phyloP scores from a whole-genome alignment of 164 flowering plant genomes.

The Annona squamosa region DNA sequence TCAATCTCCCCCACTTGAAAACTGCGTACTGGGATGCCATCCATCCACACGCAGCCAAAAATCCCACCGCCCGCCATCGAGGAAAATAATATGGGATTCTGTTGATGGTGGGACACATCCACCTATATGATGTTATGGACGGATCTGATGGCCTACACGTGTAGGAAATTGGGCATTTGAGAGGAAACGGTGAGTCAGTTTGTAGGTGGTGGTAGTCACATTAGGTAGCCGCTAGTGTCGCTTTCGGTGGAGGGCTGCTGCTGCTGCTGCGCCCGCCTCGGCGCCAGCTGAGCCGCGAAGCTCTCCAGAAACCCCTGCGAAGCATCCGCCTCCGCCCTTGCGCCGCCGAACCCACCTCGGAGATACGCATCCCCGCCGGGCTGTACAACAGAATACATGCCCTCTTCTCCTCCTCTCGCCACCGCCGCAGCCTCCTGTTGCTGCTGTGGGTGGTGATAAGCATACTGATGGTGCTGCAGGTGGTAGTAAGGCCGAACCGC shows the following conservation, averaged over 20 bases:
- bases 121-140: too few relatives aligned
- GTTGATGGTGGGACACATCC: background rate
- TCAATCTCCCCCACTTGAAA: too few relatives aligned
- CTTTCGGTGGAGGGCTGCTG: background rate
- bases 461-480: background rate
- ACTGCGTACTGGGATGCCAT: background rate
- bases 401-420: slow-evolving; percentile 1
- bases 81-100: background rate
- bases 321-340: slow-evolving; percentile 6
- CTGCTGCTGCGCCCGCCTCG: background rate
- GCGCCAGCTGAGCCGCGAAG: background rate
- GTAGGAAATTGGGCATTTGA: background rate
- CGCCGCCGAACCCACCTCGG: background rate
- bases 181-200: background rate
- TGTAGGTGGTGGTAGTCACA: background rate
- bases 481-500: background rate
- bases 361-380: slow-evolving; percentile 1
- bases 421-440: slow-evolving; percentile 3
- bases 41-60: background rate
- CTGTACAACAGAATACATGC: background rate
- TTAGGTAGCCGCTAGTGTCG: slow-evolving; percentile 3
- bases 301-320: slow-evolving; percentile 7
- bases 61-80: background rate
- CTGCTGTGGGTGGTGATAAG: slow-evolving; percentile 3
- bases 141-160: background rate